Conservation (phyloP, 2,329 filamentous ascomycete species). For the Teratosphaeriaceae sp. region DNA sequence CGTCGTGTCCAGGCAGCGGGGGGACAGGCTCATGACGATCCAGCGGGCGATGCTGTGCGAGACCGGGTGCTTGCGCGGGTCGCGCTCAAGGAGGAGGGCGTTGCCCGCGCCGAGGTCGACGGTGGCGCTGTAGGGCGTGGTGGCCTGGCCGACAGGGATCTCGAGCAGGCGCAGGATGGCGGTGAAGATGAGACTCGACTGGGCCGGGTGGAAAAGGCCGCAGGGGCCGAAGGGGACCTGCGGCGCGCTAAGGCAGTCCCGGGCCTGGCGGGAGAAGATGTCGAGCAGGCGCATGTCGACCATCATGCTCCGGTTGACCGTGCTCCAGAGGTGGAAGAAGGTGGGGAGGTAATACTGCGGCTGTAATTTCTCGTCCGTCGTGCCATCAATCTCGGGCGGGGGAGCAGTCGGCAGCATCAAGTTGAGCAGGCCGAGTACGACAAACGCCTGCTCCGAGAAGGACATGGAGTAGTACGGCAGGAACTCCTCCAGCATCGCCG, state of each 20-base stretch:
- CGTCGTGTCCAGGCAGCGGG: slow-evolving; percentile 66
- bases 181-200: slow-evolving; percentile 89
- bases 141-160: slow-evolving; percentile 93
- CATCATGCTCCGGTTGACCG: slow-evolving; percentile 81
- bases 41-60: slow-evolving; percentile 88
- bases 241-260: slow-evolving; percentile 69
- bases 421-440: slow-evolving; percentile 83
- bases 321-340: slow-evolving; percentile 93
- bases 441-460: slow-evolving; percentile 84
- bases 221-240: slow-evolving; percentile 77
- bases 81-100: slow-evolving; percentile 81
- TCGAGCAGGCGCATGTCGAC: slow-evolving; percentile 87
- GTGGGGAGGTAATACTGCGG: slow-evolving; percentile 87
- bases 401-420: slow-evolving; percentile 80
- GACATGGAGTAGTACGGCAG: slow-evolving; percentile 76
- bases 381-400: too few relatives aligned
- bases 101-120: slow-evolving; percentile 79
- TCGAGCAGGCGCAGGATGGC: slow-evolving; percentile 82
- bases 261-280: slow-evolving; percentile 76
- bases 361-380: slow-evolving; percentile 65
- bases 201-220: slow-evolving; percentile 87
- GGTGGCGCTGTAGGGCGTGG: slow-evolving; percentile 74
- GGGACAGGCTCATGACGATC: slow-evolving; percentile 90
- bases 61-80: slow-evolving; percentile 86
- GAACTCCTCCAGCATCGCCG: slow-evolving; percentile 55